These are phyloP conservation scores for Fusarium sp. DNA, from an alignment of 2,329 filamentous ascomycete genomes.

Conservation along the genomic window DNA sequence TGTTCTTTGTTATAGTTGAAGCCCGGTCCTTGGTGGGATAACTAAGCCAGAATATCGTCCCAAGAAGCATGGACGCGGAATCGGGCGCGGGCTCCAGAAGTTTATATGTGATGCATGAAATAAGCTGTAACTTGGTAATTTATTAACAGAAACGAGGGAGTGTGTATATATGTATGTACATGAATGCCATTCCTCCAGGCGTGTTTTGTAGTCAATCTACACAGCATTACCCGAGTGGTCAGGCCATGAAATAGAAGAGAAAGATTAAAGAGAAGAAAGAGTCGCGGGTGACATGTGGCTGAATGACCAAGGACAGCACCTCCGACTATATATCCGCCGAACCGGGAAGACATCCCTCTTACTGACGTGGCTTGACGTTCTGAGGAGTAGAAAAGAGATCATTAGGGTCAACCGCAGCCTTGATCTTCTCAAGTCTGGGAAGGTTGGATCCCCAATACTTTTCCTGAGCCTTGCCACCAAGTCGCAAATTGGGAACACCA, in stretches of 20 bases:
- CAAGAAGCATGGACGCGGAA: too few relatives aligned
- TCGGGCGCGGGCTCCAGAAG: too few relatives aligned
- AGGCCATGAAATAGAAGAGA: not conserved
- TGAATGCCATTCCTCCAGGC: not conserved
- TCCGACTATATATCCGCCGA: not conserved
- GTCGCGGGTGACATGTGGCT: not conserved
- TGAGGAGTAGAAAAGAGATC: not conserved
- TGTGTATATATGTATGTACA: not conserved
- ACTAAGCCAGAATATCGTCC: too few relatives aligned
- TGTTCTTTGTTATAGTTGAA: too few relatives aligned
- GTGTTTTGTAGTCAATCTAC: not conserved
- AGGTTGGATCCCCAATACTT: not conserved
- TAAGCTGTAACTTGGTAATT: not conserved
- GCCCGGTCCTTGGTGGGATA: too few relatives aligned
- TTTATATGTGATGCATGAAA: not conserved
- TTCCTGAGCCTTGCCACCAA: not conserved
- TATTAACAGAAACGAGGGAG: not conserved
- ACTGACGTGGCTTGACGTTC: not conserved
- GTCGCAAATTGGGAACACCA: not conserved
- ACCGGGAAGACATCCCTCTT: not conserved
- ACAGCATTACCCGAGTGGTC: not conserved
- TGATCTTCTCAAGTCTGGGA: not conserved
- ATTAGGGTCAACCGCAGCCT: not conserved
- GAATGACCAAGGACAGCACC: not conserved
- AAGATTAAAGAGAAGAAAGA: not conserved